phyloP scores from a whole-genome alignment of 768 basidiomycete genomes.

The Mycena epipterygia region DNA sequence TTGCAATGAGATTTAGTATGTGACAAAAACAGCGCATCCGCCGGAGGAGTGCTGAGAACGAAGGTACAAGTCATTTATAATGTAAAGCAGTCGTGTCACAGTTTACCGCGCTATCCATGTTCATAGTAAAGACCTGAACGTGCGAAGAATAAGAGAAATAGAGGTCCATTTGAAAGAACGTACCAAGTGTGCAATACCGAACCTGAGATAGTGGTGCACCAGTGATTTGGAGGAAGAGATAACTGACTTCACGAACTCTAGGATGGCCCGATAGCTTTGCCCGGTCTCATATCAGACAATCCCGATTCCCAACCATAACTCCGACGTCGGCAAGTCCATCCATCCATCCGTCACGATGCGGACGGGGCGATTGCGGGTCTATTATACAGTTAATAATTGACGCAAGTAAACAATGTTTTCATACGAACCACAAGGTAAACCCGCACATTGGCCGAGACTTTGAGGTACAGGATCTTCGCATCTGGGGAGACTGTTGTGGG shows the following conservation, averaged over 20 bases:
- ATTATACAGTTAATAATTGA: not conserved
- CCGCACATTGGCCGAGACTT: not conserved
- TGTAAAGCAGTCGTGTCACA: not conserved
- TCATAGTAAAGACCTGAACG: not conserved
- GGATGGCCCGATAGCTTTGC: constrained; percentile 42
- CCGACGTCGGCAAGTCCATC: constrained; percentile 45
- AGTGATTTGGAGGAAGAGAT: not conserved
- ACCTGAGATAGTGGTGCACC: not conserved
- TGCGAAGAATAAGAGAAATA: not conserved
- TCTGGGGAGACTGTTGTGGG: not conserved
- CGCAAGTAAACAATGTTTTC: not conserved
- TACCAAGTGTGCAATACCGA: not conserved
- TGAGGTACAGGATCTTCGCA: not conserved
- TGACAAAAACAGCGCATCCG: constrained; percentile 46
- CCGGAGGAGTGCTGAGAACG: not conserved
- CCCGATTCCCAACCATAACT: constrained; percentile 47
- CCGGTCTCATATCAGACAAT: constrained; percentile 46
- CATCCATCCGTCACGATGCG: constrained; percentile 53
- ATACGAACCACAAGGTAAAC: not conserved
- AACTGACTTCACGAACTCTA: constrained; percentile 51
- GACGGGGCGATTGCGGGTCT: constrained; percentile 34
- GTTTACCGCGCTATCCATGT: not conserved
- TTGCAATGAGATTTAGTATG: constrained; percentile 49
- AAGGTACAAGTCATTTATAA: not conserved
- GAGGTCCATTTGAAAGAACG: not conserved